A percentile compares a stretch with the other conserved stretches of the same genome.
Conservation (phyloP, 2,329 filamentous ascomycete genomes). For the Fusarium sp. region DNA sequence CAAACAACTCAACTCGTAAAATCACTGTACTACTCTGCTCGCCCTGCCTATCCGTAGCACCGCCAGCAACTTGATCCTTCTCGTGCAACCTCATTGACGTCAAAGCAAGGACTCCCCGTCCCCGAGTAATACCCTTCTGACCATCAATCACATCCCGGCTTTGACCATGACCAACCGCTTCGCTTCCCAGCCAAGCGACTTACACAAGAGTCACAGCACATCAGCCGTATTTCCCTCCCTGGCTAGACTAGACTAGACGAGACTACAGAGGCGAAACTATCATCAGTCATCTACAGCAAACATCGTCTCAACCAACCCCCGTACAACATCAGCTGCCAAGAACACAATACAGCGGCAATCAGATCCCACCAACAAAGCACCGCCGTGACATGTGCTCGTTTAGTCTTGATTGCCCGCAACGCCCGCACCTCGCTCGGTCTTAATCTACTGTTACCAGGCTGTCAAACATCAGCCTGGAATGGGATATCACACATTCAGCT, state of each 20-base stretch:
- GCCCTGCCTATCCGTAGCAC: slow-evolving; percentile 9
- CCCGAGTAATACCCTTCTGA: slow-evolving; percentile 5
- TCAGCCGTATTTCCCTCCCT: slow-evolving; percentile 5
- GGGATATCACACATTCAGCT: slow-evolving; percentile 3
- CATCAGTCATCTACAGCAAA: slow-evolving; percentile 7
- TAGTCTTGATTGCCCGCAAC: slow-evolving; percentile 6
- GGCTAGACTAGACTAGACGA: not conserved
- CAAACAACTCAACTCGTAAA: not conserved
- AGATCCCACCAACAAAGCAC: not conserved
- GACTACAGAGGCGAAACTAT: not conserved
- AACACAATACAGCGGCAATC: slow-evolving; percentile 1
- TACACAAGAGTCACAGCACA: slow-evolving; percentile 12
- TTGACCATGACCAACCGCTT: slow-evolving; percentile 12
- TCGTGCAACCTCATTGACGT: slow-evolving; percentile 16
- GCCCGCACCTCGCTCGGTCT: slow-evolving; percentile 1
- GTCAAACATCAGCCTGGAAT: slow-evolving; percentile 15
- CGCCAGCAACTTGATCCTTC: not conserved
- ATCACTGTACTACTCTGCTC: slow-evolving; percentile 4
- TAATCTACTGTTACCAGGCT: not conserved
- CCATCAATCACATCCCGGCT: not conserved
- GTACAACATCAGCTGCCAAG: slow-evolving; percentile 6
- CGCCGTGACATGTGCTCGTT: not conserved
- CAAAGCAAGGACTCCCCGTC: slow-evolving; percentile 11
- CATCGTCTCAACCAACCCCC: slow-evolving; percentile 1
- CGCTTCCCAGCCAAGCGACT: slow-evolving; percentile 21